A percentile compares a stretch with the other conserved stretches of the same genome.
Conservation (phyloP, 2,329 filamentous ascomycete species). For the Penicillium sp. region DNA sequence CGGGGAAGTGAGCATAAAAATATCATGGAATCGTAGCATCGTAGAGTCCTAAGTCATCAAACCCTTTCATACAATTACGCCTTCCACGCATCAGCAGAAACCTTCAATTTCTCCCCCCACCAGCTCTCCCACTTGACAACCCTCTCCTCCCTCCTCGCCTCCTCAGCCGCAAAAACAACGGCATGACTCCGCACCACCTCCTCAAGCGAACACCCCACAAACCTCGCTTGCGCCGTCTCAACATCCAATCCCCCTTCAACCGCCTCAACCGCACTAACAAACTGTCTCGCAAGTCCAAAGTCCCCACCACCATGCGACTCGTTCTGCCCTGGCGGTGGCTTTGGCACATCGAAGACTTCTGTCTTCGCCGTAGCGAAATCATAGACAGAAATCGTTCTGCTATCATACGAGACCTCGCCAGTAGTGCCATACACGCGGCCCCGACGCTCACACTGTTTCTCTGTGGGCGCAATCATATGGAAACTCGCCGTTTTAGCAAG, state of each 20-base stretch:
- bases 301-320: conserved; percentile 72
- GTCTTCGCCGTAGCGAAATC: conserved; percentile 61
- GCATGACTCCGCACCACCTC: conserved; percentile 88
- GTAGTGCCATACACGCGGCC: conserved; percentile 81
- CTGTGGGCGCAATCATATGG: conserved; percentile 91
- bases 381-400: conserved; percentile 69
- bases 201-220: conserved; percentile 78
- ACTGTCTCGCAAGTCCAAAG: conserved; percentile 74
- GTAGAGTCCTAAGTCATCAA: neutral
- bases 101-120: conserved; percentile 61
- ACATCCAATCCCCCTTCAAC: conserved; percentile 70
- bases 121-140: conserved; percentile 73
- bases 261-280: conserved; percentile 74
- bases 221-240: conserved; percentile 67
- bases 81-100: conserved; percentile 10
- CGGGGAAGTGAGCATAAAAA: neutral
- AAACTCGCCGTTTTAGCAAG: conserved; percentile 82
- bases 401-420: conserved; percentile 86
- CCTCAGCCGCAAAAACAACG: conserved; percentile 90
- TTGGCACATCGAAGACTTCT: conserved; percentile 58
- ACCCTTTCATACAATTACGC: neutral
- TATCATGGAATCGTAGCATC: neutral
- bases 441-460: conserved; percentile 80
- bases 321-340: conserved; percentile 55
- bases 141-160: conserved; percentile 67